Percentiles rank a stretch among this genome's conserved stretches.
Conservation (phyloP, 78 protist species). For the Acrasis kona region DNA sequence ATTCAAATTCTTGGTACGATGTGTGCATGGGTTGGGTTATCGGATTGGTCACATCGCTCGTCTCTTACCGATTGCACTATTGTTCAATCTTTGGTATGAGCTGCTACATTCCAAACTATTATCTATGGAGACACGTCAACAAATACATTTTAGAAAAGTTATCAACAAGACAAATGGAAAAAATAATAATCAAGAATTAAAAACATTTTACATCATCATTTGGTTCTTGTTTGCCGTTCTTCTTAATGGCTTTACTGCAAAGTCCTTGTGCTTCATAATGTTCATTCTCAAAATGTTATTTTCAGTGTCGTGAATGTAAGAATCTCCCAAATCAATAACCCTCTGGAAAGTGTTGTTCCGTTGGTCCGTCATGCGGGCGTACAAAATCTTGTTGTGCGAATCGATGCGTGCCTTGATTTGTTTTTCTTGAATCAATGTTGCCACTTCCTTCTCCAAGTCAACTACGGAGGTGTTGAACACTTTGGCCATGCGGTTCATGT, state of each 20-base stretch:
- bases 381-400: slow-evolving; percentile 57
- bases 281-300: not conserved
- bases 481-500: slow-evolving; percentile 58
- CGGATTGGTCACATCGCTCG: no score
- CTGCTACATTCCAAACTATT: no score
- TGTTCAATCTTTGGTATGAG: no score
- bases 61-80: no score
- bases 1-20: no score
- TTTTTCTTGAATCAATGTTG: slow-evolving; percentile 53
- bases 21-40: no score
- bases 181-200: no score
- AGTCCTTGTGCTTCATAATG: not conserved
- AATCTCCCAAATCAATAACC: not conserved
- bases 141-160: no score
- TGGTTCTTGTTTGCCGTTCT: no score
- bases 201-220: no score
- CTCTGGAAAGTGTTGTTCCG: slow-evolving; percentile 49
- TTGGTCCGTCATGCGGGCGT: slow-evolving; percentile 47
- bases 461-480: slow-evolving; percentile 42
- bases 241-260: not conserved
- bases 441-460: slow-evolving; percentile 49
- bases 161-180: no score
- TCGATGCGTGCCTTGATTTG: slow-evolving; percentile 74
- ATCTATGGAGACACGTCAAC: no score
- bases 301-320: not conserved